These are phyloP conservation scores for Neurospora cerealis DNA, from an alignment of 495 filamentous ascomycete genomes.

Conservation along the genomic window DNA sequence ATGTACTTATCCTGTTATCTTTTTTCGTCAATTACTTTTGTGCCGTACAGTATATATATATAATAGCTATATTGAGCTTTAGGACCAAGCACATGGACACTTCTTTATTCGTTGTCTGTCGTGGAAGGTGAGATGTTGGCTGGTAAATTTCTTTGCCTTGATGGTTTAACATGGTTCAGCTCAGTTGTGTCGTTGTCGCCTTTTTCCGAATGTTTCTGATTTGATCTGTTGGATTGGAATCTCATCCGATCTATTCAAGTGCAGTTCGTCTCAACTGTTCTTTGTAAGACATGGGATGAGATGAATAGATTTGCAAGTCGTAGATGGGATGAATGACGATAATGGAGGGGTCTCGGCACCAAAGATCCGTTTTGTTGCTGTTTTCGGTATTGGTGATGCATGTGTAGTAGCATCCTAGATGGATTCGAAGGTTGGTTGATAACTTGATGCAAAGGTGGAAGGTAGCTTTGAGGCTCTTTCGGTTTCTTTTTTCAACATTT, in stretches of 20 bases:
- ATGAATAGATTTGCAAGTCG: neutral
- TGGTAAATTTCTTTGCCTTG: no score
- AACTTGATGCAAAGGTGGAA: neutral
- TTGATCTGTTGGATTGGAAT: neutral
- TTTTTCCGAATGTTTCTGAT: no score
- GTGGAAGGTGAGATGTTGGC: no score
- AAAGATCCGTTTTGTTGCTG: neutral
- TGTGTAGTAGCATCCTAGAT: neutral
- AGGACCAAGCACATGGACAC: no score
- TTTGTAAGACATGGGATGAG: neutral
- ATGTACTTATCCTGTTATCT: no score
- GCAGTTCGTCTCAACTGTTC: neutral
- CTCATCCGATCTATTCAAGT: neutral
- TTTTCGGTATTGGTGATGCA: neutral
- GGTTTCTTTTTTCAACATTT: no score
- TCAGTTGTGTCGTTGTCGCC: no score
- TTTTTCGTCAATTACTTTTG: no score
- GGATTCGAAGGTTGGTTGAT: neutral
- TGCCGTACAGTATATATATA: no score
- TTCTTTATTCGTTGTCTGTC: no score
- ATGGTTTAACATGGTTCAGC: no score
- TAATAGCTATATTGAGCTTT: no score
- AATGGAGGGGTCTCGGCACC: neutral
- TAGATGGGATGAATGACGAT: neutral
- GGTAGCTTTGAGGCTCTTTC: neutral